Evolutionary conservation across 2,329 filamentous ascomycete genomes (phyloP), one percentile per base, ranked within the genome.

Genomic region (Aspergillus aculeatinus): DNA sequence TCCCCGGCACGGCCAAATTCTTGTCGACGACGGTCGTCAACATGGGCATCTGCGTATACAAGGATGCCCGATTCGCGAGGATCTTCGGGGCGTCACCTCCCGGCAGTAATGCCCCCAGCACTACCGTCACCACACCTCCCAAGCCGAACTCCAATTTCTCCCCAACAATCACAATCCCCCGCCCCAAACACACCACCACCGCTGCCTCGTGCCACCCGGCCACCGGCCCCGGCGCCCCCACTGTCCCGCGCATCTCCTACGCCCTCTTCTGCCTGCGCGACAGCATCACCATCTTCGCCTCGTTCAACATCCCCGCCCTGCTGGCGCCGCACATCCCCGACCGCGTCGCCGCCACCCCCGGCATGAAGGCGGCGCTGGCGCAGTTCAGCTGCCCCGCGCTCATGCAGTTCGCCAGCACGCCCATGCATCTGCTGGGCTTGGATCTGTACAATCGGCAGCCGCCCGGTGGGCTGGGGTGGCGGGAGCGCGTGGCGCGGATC

Each of bases 231-330:
- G 79, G 60, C 42, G 50, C 51, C 65, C 80, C 63, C 4, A 71
- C 68, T 55, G 89, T 96, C 0, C 87, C 90, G 0, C 76, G 86
- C 33, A 81, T 89, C 1, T 90, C 88, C 9, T 95, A 92, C 76
- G 80, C 83, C 0, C 85, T 96, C 59, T 97, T 96, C 80, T 87
- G 90, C 3, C 72, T 89, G 58, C 87, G 93, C 68, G 93, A 97
- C 78, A 91, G 89, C 76, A 79, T 96, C 63, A 96, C 93, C 55
- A 92, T 96, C 68, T 96, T 96, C 74, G 92, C 92, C 4, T 91
- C 87, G 12, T 98, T 97, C 83, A 97, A 97, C 73, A 80, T 96
- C 2, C 94, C 94, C 0, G 85, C 91, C 0, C 71, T 95, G 2
- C 81, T 97, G 10, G 91, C 90, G 0, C 91, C 92, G 0, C 76